Percentiles rank a stretch among this genome's conserved stretches.
Evolutionary conservation across 2,329 filamentous ascomycete species (phyloP).

Genomic region (Xylariomycetidae sp.): DNA sequence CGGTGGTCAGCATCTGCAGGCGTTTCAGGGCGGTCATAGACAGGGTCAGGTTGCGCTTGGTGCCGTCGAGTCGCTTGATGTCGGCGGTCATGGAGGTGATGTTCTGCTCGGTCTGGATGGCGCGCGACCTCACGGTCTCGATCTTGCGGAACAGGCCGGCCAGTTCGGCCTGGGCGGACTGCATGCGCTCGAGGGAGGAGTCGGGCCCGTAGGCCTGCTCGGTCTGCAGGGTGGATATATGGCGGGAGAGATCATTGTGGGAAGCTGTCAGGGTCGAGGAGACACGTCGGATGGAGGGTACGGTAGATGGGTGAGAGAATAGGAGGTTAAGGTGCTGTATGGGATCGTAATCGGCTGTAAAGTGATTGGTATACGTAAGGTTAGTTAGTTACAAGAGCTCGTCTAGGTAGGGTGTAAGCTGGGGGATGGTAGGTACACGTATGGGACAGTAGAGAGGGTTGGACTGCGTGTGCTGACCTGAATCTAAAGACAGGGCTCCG

Average conservation of each 20-base stretch:
- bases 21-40: constrained; percentile 98
- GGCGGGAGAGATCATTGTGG: constrained; percentile 75
- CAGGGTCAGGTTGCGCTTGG: constrained; percentile 91
- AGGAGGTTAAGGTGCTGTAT: constrained; percentile 89
- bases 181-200: constrained; percentile 86
- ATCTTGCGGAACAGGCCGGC: constrained; percentile 90
- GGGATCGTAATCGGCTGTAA: constrained; percentile 75
- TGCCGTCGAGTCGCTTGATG: constrained; percentile 94
- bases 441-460: too few relatives aligned
- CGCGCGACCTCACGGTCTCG: constrained; percentile 83
- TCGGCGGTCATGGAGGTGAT: constrained; percentile 99
- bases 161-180: constrained; percentile 84
- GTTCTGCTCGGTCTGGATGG: constrained; percentile 86
- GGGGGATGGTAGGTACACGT: too few relatives aligned
- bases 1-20: constrained; percentile 96
- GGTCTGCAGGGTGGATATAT: constrained; percentile 69
- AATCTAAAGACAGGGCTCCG: constrained; percentile 37
- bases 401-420: too few relatives aligned
- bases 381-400: too few relatives aligned
- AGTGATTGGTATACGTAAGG: constrained; percentile 2
- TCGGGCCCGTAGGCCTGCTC: constrained; percentile 80
- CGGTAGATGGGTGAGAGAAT: constrained; percentile 83
- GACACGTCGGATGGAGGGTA: constrained; percentile 71
- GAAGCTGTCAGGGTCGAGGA: constrained; percentile 69
- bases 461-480: constrained; percentile 31